Percentiles rank a stretch among this genome's conserved stretches.
Conservation (phyloP, 2,329 filamentous ascomycete species). For the Trichoderma asperellum region DNA sequence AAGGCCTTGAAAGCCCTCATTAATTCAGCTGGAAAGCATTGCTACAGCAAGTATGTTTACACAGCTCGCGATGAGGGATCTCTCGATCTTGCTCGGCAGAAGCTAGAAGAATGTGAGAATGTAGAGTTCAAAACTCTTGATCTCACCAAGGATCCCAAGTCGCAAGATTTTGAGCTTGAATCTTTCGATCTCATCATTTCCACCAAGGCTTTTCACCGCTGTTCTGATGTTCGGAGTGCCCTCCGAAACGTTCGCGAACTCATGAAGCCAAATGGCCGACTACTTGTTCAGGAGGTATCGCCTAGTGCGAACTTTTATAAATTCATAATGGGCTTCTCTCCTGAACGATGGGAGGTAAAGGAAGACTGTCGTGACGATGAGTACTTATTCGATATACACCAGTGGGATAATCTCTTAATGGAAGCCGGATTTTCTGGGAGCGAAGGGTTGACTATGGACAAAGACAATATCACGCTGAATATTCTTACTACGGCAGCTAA, state of each 20-base stretch:
- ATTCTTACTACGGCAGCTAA: background rate
- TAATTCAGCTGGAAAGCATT: background rate
- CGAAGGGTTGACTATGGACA: constrained; percentile 22
- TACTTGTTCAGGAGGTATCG: constrained; percentile 17
- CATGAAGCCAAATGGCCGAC: constrained; percentile 3
- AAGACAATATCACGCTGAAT: constrained; percentile 13
- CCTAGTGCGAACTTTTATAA: background rate
- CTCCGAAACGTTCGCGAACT: constrained; percentile 12
- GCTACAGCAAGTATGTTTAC: constrained; percentile 33
- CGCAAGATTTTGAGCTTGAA: constrained; percentile 25
- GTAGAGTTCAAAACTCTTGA: constrained; percentile 37
- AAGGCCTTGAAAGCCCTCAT: constrained; percentile 32
- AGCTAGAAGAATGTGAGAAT: constrained; percentile 27
- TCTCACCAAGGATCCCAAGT: constrained; percentile 20
- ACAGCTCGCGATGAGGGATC: constrained; percentile 36
- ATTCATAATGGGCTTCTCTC: constrained; percentile 7
- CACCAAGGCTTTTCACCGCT: background rate
- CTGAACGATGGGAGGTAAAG: background rate
- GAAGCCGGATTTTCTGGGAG: constrained; percentile 25
- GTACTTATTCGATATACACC: background rate
- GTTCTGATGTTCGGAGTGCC: background rate
- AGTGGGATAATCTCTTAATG: constrained; percentile 20
- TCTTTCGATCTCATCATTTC: constrained; percentile 28
- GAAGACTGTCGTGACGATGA: background rate
- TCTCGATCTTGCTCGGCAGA: constrained; percentile 33